Base-by-base conservation (phyloP, 768 basidiomycete genomes). In the Strobilomyces dryophilus region DNA sequence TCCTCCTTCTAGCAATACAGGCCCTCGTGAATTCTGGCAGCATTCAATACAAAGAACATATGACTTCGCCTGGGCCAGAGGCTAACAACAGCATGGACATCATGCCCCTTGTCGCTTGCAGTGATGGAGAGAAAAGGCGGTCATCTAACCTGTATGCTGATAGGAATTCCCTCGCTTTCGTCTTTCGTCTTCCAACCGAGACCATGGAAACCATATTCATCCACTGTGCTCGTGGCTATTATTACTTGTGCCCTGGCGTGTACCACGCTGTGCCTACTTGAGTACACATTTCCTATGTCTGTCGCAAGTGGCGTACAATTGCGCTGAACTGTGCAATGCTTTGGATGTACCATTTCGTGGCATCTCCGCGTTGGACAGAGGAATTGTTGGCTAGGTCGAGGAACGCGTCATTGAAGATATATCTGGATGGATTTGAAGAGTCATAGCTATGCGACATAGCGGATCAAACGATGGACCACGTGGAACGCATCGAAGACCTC, bases 161-260 rank as follows among this genome's bases (percentile, higher is more conserved):
- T 47, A 44, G 47, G 18, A 64, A 59, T 35, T 29, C 24, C 34
- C 39, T 4, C 18, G 9, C 18, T 37, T 58, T 21, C 39, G 48
- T 65, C 17, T 49, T 27, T 34, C 39, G 55, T 10, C 53, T 65
- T 27, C 64, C 61, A 8, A 41, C 45, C 0, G 61, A 61, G 8
- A 41, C 37, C 4, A 54, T 65, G 9, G 49, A 37, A 27, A 24
- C 11, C 10, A 53, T 65, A 48, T 64, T 65, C 18, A 39, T 53
- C 24, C 43, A 51, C 2, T 37, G 18, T 15, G 55, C 53, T 18
- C 46, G 20, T 7, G 11, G 40, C 7, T 17, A 50, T 34, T 17
- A n/a, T 8, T 4, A 12, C 11, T 1, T 6, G 7, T 8, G 4
- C 8, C 0, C 17, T 3, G 39, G 48, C 4, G 29, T 4, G 9